Evolutionary conservation across 1,284 basidiomycete genomes (phyloP).

Genomic region (Cerrena zonata): DNA sequence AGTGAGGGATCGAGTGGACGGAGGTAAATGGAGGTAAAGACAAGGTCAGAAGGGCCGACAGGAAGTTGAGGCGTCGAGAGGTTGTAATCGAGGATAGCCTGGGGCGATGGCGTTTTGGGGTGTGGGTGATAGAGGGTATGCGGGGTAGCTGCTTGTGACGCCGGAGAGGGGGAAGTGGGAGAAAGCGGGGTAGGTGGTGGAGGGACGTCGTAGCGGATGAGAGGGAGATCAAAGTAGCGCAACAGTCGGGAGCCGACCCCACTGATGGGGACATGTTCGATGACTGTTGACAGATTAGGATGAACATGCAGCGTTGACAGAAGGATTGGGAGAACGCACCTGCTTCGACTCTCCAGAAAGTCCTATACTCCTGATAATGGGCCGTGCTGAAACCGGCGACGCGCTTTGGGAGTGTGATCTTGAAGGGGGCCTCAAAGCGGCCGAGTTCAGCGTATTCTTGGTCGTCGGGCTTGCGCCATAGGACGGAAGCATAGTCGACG

Average conservation of each 20-base stretch:
- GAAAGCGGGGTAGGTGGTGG: constrained; percentile 26
- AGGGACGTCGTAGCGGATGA: constrained; percentile 55
- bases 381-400: constrained; percentile 64
- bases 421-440: constrained; percentile 64
- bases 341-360: constrained; percentile 78
- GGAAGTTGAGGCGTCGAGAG: constrained; percentile 32
- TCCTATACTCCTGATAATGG: constrained; percentile 70
- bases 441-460: constrained; percentile 54
- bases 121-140: constrained; percentile 15
- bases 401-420: constrained; percentile 58
- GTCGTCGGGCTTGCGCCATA: constrained; percentile 62
- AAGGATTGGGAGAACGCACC: constrained; percentile 39
- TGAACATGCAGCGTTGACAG: neutral
- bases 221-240: constrained; percentile 61
- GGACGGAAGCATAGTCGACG: constrained; percentile 55
- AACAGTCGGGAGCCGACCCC: constrained; percentile 62
- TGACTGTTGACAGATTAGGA: constrained; percentile 40
- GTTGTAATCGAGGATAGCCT: constrained; percentile 32
- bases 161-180: constrained; percentile 22
- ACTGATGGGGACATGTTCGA: constrained; percentile 57
- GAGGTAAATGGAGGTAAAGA: constrained; percentile 33
- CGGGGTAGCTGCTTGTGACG: constrained; percentile 6
- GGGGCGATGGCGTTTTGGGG: constrained; percentile 1
- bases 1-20: constrained; percentile 30
- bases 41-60: constrained; percentile 35